phyloP scores from a whole-genome alignment of 768 basidiomycete species.

The Podaxis sp. region DNA sequence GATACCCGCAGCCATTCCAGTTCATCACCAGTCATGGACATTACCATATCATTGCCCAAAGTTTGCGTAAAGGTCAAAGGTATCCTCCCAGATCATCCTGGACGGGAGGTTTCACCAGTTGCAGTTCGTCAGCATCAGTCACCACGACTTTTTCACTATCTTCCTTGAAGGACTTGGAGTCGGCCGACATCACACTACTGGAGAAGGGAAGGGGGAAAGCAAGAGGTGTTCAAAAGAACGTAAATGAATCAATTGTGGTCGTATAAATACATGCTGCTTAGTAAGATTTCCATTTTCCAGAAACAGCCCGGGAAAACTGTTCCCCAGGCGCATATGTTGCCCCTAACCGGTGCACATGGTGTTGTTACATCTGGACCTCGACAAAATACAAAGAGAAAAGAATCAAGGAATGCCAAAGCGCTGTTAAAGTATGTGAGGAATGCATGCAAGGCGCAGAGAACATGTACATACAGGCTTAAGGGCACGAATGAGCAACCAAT shows the following conservation, averaged over 20 bases:
- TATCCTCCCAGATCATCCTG: constrained; percentile 27
- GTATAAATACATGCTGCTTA: constrained; percentile 14
- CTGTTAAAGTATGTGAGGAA: constrained; percentile 16
- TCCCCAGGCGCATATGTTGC: background rate
- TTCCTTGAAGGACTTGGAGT: constrained; percentile 22
- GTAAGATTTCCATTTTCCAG: constrained; percentile 8
- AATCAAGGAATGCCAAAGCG: constrained; percentile 31
- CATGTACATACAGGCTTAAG: constrained; percentile 69
- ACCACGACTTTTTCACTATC: constrained; percentile 25
- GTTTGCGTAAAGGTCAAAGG: constrained; percentile 22
- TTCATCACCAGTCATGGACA: constrained; percentile 63
- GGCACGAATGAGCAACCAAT: constrained; percentile 90
- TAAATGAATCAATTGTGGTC: background rate
- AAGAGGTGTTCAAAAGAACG: background rate
- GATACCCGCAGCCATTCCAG: constrained; percentile 94
- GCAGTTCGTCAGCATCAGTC: constrained; percentile 40
- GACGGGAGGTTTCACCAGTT: constrained; percentile 38
- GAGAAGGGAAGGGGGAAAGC: constrained; percentile 7
- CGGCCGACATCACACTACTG: constrained; percentile 19
- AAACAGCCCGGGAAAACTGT: background rate
- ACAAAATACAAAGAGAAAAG: background rate
- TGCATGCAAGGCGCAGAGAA: background rate
- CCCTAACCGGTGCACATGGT: background rate
- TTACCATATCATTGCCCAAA: constrained; percentile 60
- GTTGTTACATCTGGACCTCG: background rate